phyloP scores from a whole-genome alignment of 306 rosid species.

The Cicer yamashitae region DNA sequence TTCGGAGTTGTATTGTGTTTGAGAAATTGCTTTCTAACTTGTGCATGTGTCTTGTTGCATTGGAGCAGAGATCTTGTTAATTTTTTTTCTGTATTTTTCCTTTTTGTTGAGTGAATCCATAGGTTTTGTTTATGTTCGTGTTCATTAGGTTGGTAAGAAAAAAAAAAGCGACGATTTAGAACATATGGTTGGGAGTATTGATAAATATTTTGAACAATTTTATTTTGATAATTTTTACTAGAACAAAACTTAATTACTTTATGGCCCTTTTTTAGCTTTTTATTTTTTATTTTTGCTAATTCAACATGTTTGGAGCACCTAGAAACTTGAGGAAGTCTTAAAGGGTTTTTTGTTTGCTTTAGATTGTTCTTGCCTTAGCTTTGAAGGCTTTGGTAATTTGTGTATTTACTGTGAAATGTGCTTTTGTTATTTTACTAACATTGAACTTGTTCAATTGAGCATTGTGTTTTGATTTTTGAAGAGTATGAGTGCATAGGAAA shows the following conservation, averaged over 20 bases:
- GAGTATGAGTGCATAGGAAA: slow-evolving; percentile 24
- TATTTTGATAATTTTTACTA: slow-evolving; percentile 14
- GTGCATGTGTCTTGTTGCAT: slow-evolving; percentile 15
- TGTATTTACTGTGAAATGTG: slow-evolving; percentile 39
- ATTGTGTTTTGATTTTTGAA: slow-evolving; percentile 23
- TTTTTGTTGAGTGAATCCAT: neutral
- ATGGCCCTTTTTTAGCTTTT: slow-evolving; percentile 1
- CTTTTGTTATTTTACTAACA: slow-evolving; percentile 24
- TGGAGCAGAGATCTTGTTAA: slow-evolving; percentile 32
- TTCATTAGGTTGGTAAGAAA: slow-evolving; percentile 21
- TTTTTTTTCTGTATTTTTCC: neutral
- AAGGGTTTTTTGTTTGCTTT: slow-evolving; percentile 32
- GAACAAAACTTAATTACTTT: slow-evolving; percentile 16
- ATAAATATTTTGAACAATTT: neutral
- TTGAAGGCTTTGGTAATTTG: slow-evolving; percentile 29
- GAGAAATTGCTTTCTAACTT: slow-evolving; percentile 20
- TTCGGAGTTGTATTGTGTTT: slow-evolving; percentile 13
- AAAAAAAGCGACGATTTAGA: no score
- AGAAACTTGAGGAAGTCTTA: slow-evolving; percentile 12
- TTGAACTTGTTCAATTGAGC: slow-evolving; percentile 36
- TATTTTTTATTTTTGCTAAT: neutral
- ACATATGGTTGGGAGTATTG: slow-evolving; percentile 16
- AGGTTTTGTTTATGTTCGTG: slow-evolving; percentile 16
- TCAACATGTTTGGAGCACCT: slow-evolving; percentile 18
- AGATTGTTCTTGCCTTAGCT: slow-evolving; percentile 31